Percentiles rank a stretch among this genome's conserved stretches.
Conservation (phyloP, 2,329 filamentous ascomycete species). For the Penicillium paneum region DNA sequence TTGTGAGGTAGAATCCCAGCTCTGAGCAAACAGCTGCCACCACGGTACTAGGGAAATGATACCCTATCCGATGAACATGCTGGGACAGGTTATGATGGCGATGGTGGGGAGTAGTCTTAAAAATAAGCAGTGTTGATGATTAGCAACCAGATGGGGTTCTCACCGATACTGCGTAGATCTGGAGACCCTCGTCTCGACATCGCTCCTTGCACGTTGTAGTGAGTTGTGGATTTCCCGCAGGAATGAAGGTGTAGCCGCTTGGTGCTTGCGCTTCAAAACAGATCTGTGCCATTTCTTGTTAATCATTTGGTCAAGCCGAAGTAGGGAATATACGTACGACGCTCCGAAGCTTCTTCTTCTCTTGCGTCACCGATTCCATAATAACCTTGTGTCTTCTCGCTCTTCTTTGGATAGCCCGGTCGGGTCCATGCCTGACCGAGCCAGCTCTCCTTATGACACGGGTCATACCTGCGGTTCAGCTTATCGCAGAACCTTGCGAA, state of each 20-base stretch:
- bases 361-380: slow-evolving; percentile 56
- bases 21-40: slow-evolving; percentile 56
- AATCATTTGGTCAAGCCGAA: slow-evolving; percentile 23
- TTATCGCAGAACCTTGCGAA: slow-evolving; percentile 20
- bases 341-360: slow-evolving; percentile 59
- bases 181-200: slow-evolving; percentile 53
- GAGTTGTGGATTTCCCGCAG: slow-evolving; percentile 58
- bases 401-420: slow-evolving; percentile 33
- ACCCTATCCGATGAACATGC: slow-evolving; percentile 60
- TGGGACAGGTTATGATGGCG: slow-evolving; percentile 54
- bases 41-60: slow-evolving; percentile 61
- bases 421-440: slow-evolving; percentile 36
- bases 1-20: slow-evolving; percentile 45
- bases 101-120: slow-evolving; percentile 50
- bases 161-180: slow-evolving; percentile 61
- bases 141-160: slow-evolving; percentile 30
- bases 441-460: slow-evolving; percentile 35
- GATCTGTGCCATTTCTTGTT: slow-evolving; percentile 45
- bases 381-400: slow-evolving; percentile 55
- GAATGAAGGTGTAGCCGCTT: slow-evolving; percentile 59
- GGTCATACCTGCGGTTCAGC: slow-evolving; percentile 32
- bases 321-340: slow-evolving; percentile 39
- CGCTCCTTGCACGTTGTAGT: slow-evolving; percentile 59
- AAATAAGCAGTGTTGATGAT: slow-evolving; percentile 17
- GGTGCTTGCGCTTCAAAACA: slow-evolving; percentile 56